phyloP scores from a whole-genome alignment of 176 grass and related monocot genomes.

The Oryza meyeriana region DNA sequence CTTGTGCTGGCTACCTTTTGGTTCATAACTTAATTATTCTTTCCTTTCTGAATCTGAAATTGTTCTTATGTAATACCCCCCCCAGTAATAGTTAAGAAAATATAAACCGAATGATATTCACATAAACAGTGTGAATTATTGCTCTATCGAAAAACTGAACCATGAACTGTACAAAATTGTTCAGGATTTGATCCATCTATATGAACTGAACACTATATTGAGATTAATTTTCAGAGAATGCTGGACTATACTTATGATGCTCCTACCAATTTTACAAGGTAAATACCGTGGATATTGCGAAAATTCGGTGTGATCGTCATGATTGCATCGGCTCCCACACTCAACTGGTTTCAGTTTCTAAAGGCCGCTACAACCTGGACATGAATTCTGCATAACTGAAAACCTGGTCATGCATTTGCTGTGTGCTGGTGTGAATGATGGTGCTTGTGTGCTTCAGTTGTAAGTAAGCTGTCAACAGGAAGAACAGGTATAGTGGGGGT shows the following conservation, averaged over 20 bases:
- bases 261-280: not conserved
- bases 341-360: conserved; percentile 22
- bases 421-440: conserved; percentile 38
- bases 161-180: not conserved
- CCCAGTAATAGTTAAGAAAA: not conserved
- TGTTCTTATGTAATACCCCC: not conserved
- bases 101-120: not conserved
- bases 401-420: conserved; percentile 38
- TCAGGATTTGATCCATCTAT: not conserved
- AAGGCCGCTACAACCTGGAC: not conserved
- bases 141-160: no score
- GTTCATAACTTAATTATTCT: not conserved
- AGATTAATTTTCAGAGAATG: not conserved
- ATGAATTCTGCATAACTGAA: conserved; percentile 24
- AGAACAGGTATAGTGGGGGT: not conserved
- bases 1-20: not conserved
- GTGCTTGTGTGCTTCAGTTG: not conserved
- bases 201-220: not conserved
- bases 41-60: not conserved
- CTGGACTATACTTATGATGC: not conserved
- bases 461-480: conserved; percentile 3
- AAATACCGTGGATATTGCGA: not conserved
- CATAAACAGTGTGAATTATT: not conserved
- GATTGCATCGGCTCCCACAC: conserved; percentile 4
- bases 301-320: not conserved